Base-by-base conservation (phyloP, 805 yeast genomes). In the Saturnispora sanitii region DNA sequence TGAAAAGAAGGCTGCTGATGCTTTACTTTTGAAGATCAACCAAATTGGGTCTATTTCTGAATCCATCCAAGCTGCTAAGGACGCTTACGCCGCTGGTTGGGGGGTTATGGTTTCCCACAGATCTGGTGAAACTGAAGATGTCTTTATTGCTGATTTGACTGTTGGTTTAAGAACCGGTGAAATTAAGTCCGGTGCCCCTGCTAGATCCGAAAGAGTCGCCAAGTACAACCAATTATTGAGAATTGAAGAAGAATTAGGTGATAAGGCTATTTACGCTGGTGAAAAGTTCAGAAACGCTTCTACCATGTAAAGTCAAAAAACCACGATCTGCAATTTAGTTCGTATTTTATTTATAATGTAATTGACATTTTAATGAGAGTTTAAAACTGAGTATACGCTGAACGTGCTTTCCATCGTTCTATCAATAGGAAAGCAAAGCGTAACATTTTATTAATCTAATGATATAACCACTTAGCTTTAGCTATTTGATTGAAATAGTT, bases 71-170 rank as follows among this genome's bases (percentile, higher is more conserved):
- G 96, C 97, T 62, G 96, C 97, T 61, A 71, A 83, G 67, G 92
- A 83, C 70, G 84, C 97, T 45, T 88, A 78, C 73, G 80, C 78
- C 52, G 96, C 96, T 52, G 86, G 86, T 64, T 90, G 98, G 98
- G 96, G 96, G 77, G 96, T 88, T 65, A 88, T 90, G 96, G 97
- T 92, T 60, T 88, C 96, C 62, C 98, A 90, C 86, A 87, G 98
- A 81, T 88, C 96, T 58, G 98, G 98, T 75, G 98, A 90, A 79
- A 88, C 96, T 55, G 98, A 92, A 76, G 98, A 92, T 73, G 82
- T 94, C 61, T 81, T 85, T 75, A 90, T 90, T 68, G 97, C 98
- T 63, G 97, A 90, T 71, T 78, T 90, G 66, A 75, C 86, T 61
- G 98, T 92, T 60, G 97, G 97, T 77, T 78, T 90, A 68, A 86